Conservation (phyloP, 257 asterid species). For the Petunia axillaris region DNA sequence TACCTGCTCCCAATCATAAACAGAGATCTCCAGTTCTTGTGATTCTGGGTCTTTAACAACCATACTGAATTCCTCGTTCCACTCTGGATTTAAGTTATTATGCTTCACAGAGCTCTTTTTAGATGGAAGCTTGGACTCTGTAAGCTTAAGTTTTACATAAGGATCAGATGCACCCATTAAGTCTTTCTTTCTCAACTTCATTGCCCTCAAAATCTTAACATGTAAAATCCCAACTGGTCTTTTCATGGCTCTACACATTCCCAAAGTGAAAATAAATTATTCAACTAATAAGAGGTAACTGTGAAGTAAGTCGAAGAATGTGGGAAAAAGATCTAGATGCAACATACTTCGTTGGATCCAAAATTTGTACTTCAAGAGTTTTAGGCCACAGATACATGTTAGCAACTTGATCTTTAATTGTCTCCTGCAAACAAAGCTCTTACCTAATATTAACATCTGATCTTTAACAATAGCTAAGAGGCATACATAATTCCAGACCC, state of each 20-base stretch:
- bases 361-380: constrained; percentile 85
- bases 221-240: constrained; percentile 95
- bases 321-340: background rate
- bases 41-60: constrained; percentile 85
- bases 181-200: constrained; percentile 86
- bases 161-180: constrained; percentile 94
- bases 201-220: constrained; percentile 79
- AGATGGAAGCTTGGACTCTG: constrained; percentile 93
- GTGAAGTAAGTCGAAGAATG: background rate
- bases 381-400: constrained; percentile 99
- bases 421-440: constrained; percentile 58
- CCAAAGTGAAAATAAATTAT: constrained; percentile 31
- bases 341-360: constrained; percentile 70
- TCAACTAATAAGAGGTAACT: background rate
- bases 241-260: constrained; percentile 77
- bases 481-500: background rate
- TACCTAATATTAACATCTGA: background rate
- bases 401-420: constrained; percentile 94
- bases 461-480: background rate
- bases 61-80: constrained; percentile 91
- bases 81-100: constrained; percentile 84
- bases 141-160: constrained; percentile 88
- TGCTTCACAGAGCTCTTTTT: constrained; percentile 88
- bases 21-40: constrained; percentile 72
- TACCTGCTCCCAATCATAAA: constrained; percentile 99